Base-by-base conservation (phyloP, 2,329 filamentous ascomycete genomes). In the Fusarium tanahbumbuense region DNA sequence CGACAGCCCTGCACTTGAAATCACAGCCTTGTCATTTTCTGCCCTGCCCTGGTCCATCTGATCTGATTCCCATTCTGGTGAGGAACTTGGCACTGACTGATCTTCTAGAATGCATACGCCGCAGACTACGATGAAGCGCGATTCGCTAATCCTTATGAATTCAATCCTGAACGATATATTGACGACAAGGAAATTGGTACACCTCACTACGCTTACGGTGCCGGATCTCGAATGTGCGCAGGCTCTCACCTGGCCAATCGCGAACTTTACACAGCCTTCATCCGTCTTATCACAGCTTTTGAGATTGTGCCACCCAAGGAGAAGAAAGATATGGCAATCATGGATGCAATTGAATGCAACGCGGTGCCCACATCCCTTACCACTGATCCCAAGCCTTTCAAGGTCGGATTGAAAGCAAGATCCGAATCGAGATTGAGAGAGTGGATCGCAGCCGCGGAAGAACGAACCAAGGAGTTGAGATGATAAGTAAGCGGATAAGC, bases 111-210 rank as follows among this genome's bases (percentile, higher is more conserved):
- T 73, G 90, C 91, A 12, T 93, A 91, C 78, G 91, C 90, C 2
- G 92, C 91, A 27, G 86, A 94, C 78, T 93, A 92, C 78, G 92
- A 94, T 75, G 83, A 85, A 8, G 78, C 80, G 0, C 91, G 93
- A 76, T 94, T 93, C 82, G 87, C 88, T 67, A 77, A 87, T 28
- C 87, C 92, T 0, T 67, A 84, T 28, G 79, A 82, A 9, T 93
- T 94, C 77, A 82, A 88, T n/a, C 90, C 91, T 0, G 91, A 93
- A 68, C 87, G 92, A 27, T 94, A 91, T 75, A 81, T 94, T 13
- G 78, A 84, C 54, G 83, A 89, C 55, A 82, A 80, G 23, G 86
- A 80, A 82, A 50, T 80, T 1, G 88, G 88, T 10, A 89, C 88
- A 3, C 86, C 86, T 0, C 89, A 91, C 73, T 89, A 88, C 72